Percentiles rank a stretch among this genome's conserved stretches.
These are phyloP conservation scores for Metarhizium anisopliae DNA, from an alignment of 2,329 filamentous ascomycete species.

Conservation along the genomic window DNA sequence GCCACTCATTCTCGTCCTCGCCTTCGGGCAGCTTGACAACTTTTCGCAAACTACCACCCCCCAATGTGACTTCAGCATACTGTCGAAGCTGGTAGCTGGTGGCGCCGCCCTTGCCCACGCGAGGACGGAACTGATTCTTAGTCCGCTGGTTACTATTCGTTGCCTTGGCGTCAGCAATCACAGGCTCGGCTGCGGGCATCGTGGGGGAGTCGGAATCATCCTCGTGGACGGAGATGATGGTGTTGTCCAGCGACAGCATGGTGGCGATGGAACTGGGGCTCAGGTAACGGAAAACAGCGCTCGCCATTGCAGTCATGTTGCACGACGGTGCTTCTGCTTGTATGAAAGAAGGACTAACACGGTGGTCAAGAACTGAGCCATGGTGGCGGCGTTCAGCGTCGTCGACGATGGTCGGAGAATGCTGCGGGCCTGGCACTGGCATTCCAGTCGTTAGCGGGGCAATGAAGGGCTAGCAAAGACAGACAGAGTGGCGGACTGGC, in stretches of 20 bases:
- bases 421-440: conserved; percentile 19
- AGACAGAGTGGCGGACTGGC: not conserved
- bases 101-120: conserved; percentile 77
- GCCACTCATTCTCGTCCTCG: conserved; percentile 95
- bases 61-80: conserved; percentile 94
- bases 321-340: not conserved
- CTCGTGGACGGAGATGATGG: conserved; percentile 22
- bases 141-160: conserved; percentile 61
- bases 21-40: conserved; percentile 95
- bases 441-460: conserved; percentile 35
- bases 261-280: conserved; percentile 23
- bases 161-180: conserved; percentile 20
- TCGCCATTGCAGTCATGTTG: conserved; percentile 13
- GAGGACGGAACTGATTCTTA: conserved; percentile 84
- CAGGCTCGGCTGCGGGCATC: conserved; percentile 10
- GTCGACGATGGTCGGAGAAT: conserved; percentile 4
- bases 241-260: conserved; percentile 20
- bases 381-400: conserved; percentile 14
- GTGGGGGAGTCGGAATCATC: conserved; percentile 14
- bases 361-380: conserved; percentile 34
- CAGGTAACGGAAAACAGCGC: conserved; percentile 19
- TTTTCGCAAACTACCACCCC: conserved; percentile 89
- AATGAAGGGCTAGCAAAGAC: conserved; percentile 13
- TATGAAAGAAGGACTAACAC: conserved; percentile 25
- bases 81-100: conserved; percentile 89